These are phyloP conservation scores for Leccinum subrobustum DNA, from an alignment of 1,284 basidiomycete species.

Conservation along the genomic window DNA sequence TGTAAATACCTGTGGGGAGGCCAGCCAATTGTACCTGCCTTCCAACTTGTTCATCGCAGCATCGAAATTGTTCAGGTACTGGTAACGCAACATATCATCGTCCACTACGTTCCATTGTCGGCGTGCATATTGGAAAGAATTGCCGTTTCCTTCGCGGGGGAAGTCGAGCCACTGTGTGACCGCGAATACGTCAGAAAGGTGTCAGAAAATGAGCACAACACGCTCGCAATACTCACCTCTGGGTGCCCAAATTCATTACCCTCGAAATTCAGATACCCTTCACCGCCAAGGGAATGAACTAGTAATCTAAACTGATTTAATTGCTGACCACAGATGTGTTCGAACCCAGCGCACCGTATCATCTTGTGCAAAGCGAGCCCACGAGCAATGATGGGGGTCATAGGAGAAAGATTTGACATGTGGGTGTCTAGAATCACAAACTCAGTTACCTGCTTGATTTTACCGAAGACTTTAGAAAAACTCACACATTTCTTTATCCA, in stretches of 20 bases:
- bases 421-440: conserved; percentile 70
- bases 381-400: conserved; percentile 87
- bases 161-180: conserved; percentile 91
- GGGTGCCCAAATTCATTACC: conserved; percentile 99
- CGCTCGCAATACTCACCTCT: conserved; percentile 55
- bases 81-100: conserved; percentile 83
- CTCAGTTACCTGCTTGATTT: conserved; percentile 24
- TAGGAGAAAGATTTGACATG: conserved; percentile 89
- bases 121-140: conserved; percentile 94
- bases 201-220: not conserved
- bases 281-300: conserved; percentile 91
- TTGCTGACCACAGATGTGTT: not conserved
- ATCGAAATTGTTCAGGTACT: conserved; percentile 93
- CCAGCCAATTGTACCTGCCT: conserved; percentile 81
- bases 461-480: conserved; percentile 17
- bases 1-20: conserved; percentile 65
- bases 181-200: conserved; percentile 1
- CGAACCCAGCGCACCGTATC: conserved; percentile 71
- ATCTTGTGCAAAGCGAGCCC: conserved; percentile 95
- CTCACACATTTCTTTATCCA: conserved; percentile 99
- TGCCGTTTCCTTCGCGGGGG: conserved; percentile 91
- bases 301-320: conserved; percentile 58
- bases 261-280: conserved; percentile 97
- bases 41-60: conserved; percentile 90
- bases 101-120: conserved; percentile 96